Evolutionary conservation across 2,329 filamentous ascomycete species (phyloP), one percentile per base, ranked within the genome.

Genomic region (Trichoderma sp.): DNA sequence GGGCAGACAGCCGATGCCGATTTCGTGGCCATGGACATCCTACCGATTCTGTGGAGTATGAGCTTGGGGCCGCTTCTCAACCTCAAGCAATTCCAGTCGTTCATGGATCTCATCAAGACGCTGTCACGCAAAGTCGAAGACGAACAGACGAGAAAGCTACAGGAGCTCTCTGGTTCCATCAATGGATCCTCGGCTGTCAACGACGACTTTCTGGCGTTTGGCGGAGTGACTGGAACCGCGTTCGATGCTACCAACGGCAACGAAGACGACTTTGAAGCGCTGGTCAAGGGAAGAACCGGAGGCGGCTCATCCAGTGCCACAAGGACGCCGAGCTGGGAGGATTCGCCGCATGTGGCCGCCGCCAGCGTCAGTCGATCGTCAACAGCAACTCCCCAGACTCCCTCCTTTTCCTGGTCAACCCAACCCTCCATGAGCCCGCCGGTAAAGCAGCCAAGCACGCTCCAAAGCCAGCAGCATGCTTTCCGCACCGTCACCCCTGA

Each of bases 21-120:
- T 53, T 98, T 97, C 75, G 87, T 97, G 25, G 95, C 95, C 13
- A 89, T 95, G 81, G 94, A 98, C 67, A 89, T 97, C 17, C 82
- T 99, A 12, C 95, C 95, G 0, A 87, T 96, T 10, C 82, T 99
- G 1, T 99, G 95, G 95, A 87, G 81, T 71, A 97, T 98, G 87
- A 93, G 90, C 74, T 83, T 99, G 4, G 95, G 95, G 0, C 95
- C 95, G 0, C 81, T 99, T 34, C 87, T 99, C 5, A 90, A 97
- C 73, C 84, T 98, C 8, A 85, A 90, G 69, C 94, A 94, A 76
- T 99, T 99, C 76, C 91, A 93, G 76, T 83, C 87, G 0, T 98
- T 96, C 77, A 97, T 98, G 93, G 83, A 88, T 5, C 84, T 97
- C 54, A 96, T 98, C 78, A 96, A 92, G 77, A 85, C 81, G 0